Conservation (phyloP, 1,284 basidiomycete genomes). For the Porphyrellus sp. region DNA sequence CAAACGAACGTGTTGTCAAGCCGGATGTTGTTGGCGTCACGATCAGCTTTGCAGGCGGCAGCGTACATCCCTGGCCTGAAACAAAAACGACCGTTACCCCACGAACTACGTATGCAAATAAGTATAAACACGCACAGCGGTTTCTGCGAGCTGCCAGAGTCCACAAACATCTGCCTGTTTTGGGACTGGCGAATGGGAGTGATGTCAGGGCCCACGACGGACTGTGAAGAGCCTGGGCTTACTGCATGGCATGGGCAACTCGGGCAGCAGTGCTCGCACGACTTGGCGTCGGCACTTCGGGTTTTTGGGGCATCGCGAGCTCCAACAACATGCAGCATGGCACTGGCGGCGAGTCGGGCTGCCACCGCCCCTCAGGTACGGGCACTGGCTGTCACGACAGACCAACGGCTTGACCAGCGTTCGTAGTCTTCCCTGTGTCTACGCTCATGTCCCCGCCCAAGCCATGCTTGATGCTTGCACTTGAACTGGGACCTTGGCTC, state of each 20-base stretch:
- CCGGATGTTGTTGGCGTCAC: slow-evolving; percentile 37
- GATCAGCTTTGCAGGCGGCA: slow-evolving; percentile 47
- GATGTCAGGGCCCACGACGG: slow-evolving; percentile 54
- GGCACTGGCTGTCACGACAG: slow-evolving; percentile 2
- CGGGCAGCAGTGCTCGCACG: not conserved
- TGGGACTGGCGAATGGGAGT: slow-evolving; percentile 49
- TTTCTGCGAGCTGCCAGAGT: slow-evolving; percentile 34
- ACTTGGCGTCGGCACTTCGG: not conserved
- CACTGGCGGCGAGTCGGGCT: not conserved
- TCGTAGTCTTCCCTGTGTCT: not conserved
- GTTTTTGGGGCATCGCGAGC: slow-evolving; percentile 6
- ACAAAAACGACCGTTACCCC: not conserved
- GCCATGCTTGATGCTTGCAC: not conserved
- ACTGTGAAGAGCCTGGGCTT: slow-evolving; percentile 30
- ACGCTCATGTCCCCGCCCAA: not conserved
- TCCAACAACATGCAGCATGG: slow-evolving; percentile 8
- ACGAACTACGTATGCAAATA: not conserved
- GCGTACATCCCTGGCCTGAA: slow-evolving; percentile 51
- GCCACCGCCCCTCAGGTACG: slow-evolving; percentile 2
- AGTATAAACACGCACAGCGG: slow-evolving; percentile 44
- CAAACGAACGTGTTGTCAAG: slow-evolving; percentile 56
- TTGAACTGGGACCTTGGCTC: not conserved
- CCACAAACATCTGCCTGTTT: slow-evolving; percentile 30
- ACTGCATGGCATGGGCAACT: slow-evolving; percentile 2
- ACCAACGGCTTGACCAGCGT: not conserved